A percentile compares a stretch with the other conserved stretches of the same genome.
Evolutionary conservation across 148 eudicot species (phyloP).

Genomic region (Selenicereus undatus): DNA sequence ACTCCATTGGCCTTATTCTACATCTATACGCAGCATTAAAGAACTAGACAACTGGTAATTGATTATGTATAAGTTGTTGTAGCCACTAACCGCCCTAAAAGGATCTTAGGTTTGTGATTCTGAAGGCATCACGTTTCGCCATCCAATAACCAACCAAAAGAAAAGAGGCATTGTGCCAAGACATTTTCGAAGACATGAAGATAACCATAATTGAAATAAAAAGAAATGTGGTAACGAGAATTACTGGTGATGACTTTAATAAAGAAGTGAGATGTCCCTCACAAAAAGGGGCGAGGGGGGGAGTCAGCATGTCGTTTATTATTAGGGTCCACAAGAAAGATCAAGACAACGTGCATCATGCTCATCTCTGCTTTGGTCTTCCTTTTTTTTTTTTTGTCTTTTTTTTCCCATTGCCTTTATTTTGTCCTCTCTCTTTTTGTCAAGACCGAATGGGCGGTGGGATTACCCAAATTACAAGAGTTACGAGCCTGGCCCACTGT

Average conservation of each 20-base stretch:
- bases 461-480: neutral
- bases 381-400: too few relatives aligned
- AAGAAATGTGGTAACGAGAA: neutral
- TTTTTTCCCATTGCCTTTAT: neutral
- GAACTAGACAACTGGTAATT: too few relatives aligned
- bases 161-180: neutral
- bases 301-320: too few relatives aligned
- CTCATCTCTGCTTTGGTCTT: neutral
- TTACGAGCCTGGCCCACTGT: neutral
- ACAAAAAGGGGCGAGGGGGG: too few relatives aligned
- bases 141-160: neutral
- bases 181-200: neutral
- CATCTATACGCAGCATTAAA: too few relatives aligned
- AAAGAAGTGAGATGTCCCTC: too few relatives aligned
- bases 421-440: neutral
- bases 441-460: neutral
- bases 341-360: neutral
- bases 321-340: too few relatives aligned
- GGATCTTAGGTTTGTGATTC: neutral
- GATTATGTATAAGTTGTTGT: neutral
- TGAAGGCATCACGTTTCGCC: neutral
- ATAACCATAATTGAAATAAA: too few relatives aligned
- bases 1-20: too few relatives aligned
- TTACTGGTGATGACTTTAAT: too few relatives aligned
- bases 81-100: neutral